Conservation (phyloP, 1,284 basidiomycete species). For the Somion occarium region DNA sequence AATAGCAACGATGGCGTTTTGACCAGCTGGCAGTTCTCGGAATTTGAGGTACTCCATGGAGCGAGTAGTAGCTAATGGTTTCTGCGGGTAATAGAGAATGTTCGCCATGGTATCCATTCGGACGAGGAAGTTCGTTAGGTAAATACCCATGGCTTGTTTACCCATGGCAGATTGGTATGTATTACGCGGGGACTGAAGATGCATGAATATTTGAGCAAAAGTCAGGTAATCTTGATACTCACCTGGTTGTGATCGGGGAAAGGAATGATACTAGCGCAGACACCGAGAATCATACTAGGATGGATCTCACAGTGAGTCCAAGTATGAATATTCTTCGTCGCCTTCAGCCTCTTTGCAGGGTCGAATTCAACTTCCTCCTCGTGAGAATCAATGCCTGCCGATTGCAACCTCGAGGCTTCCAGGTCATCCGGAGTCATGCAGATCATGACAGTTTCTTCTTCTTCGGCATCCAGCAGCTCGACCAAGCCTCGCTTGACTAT, state of each 20-base stretch:
- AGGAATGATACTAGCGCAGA: constrained; percentile 98
- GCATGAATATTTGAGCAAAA: constrained; percentile 14
- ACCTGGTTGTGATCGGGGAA: constrained; percentile 99
- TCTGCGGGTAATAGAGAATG: constrained; percentile 97
- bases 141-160: constrained; percentile 99
- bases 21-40: constrained; percentile 95
- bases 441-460: constrained; percentile 99
- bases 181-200: constrained; percentile 88
- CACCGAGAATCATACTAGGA: constrained; percentile 97
- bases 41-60: constrained; percentile 99
- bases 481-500: constrained; percentile 87
- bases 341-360: constrained; percentile 84
- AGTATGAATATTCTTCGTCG: constrained; percentile 76
- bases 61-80: constrained; percentile 95
- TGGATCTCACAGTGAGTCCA: constrained; percentile 99
- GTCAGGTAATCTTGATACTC: constrained; percentile 23
- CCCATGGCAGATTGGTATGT: constrained; percentile 99
- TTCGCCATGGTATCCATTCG: constrained; percentile 99
- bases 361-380: constrained; percentile 73
- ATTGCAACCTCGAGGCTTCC: constrained; percentile 75
- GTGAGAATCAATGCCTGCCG: constrained; percentile 54
- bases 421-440: constrained; percentile 98
- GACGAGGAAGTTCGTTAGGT: constrained; percentile 94
- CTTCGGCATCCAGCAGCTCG: constrained; percentile 96
- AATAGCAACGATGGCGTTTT: constrained; percentile 98